Conservation (phyloP, 2,329 filamentous ascomycete genomes). For the Diaporthe destruens region DNA sequence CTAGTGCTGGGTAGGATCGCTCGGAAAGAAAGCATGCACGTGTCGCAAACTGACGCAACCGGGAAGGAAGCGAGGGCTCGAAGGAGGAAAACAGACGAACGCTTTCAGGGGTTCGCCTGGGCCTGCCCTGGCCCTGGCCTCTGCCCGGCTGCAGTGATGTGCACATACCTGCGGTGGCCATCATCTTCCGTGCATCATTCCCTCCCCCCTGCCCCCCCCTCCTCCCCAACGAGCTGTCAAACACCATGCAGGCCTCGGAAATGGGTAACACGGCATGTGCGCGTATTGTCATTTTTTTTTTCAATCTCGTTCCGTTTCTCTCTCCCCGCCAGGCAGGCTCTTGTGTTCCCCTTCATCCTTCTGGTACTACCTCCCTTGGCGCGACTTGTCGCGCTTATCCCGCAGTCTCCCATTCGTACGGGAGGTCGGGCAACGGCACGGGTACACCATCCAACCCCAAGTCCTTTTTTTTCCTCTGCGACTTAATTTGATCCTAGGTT, state of each 20-base stretch:
- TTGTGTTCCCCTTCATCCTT: neutral
- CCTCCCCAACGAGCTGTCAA: conserved; percentile 18
- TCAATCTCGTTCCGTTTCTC: neutral
- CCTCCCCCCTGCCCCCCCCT: neutral
- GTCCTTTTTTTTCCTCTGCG: neutral
- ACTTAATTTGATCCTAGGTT: neutral
- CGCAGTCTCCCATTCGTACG: conserved; percentile 17
- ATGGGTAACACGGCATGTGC: conserved; percentile 15
- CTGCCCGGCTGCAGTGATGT: conserved; percentile 6
- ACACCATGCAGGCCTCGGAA: neutral
- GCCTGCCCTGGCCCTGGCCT: too few relatives aligned
- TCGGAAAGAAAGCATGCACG: conserved; percentile 18
- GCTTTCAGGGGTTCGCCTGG: neutral
- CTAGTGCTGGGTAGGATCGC: conserved; percentile 17
- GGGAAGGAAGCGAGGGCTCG: neutral
- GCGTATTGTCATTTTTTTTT: neutral
- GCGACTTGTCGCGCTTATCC: conserved; percentile 24
- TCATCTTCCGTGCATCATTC: conserved; percentile 2
- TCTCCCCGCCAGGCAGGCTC: neutral
- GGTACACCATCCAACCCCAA: conserved; percentile 1
- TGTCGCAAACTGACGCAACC: neutral
- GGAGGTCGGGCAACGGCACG: conserved; percentile 7
- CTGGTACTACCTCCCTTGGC: neutral
- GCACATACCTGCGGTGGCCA: neutral
- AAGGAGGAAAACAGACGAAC: conserved; percentile 2